These are phyloP conservation scores for Salix brachista DNA, from an alignment of 345 rosid genomes.

Conservation along the genomic window DNA sequence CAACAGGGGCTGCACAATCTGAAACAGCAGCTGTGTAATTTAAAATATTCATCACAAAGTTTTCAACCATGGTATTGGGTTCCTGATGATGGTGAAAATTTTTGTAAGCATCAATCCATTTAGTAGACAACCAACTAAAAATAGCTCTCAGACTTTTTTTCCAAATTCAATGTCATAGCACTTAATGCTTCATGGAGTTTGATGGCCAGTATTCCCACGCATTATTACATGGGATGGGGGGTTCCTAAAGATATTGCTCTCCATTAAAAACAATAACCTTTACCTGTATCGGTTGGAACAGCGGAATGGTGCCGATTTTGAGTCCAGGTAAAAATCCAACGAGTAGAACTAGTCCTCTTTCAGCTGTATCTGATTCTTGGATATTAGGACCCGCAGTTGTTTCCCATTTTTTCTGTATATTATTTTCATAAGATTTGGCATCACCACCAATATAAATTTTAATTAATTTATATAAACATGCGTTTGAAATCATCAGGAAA, in stretches of 20 bases:
- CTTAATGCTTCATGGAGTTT: not conserved
- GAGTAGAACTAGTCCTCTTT: slow-evolving; percentile 38
- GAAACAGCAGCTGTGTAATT: slow-evolving; percentile 25
- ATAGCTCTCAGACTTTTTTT: not conserved
- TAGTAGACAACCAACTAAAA: not conserved
- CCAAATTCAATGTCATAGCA: not conserved
- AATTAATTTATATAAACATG: not conserved
- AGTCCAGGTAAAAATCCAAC: slow-evolving; percentile 49
- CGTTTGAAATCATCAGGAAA: not conserved
- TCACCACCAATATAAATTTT: not conserved
- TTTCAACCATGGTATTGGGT: slow-evolving; percentile 20
- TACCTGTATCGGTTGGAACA: slow-evolving; percentile 28
- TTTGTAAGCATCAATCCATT: not conserved
- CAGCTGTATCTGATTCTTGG: not conserved
- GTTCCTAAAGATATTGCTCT: not conserved
- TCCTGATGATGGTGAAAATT: slow-evolving; percentile 11
- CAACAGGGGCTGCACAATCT: slow-evolving; percentile 26
- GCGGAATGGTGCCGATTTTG: slow-evolving; percentile 29
- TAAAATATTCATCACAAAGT: slow-evolving; percentile 31
- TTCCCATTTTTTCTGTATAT: slow-evolving; percentile 22
- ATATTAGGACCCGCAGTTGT: not conserved
- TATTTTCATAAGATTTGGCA: not conserved
- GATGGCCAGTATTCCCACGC: not conserved
- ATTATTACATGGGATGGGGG: too few relatives aligned
- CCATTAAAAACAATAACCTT: not conserved